phyloP scores from a whole-genome alignment of 2,329 filamentous ascomycete species.

The Monosporascus sp. region DNA sequence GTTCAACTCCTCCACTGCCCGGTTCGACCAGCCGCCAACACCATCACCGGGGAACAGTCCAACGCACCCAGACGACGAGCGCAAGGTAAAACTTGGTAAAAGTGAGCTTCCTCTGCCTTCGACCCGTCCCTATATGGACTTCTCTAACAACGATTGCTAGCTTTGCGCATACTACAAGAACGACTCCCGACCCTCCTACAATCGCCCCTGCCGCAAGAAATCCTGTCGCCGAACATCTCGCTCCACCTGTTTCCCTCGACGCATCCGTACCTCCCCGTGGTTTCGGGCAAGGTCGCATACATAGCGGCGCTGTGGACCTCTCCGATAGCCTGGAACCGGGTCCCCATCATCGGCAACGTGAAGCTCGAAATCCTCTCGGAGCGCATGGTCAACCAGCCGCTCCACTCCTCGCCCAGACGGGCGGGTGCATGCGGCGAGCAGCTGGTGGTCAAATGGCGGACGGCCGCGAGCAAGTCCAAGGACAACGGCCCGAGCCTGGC shows the following conservation, averaged over 20 bases:
- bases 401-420: slow-evolving; percentile 41
- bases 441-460: slow-evolving; percentile 87
- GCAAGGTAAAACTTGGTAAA: slow-evolving; percentile 58
- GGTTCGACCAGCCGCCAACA: slow-evolving; percentile 16
- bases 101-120: slow-evolving; percentile 37
- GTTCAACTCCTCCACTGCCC: slow-evolving; percentile 37
- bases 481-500: slow-evolving; percentile 22
- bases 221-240: slow-evolving; percentile 70
- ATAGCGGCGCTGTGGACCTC: slow-evolving; percentile 93
- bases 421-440: slow-evolving; percentile 65
- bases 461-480: slow-evolving; percentile 45
- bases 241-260: slow-evolving; percentile 69
- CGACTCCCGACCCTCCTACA: slow-evolving; percentile 63
- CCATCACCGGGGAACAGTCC: slow-evolving; percentile 6
- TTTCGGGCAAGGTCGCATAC: slow-evolving; percentile 85
- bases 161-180: slow-evolving; percentile 60
- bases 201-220: slow-evolving; percentile 63
- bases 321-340: slow-evolving; percentile 88
- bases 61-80: slow-evolving; percentile 43
- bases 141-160: slow-evolving; percentile 31
- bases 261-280: slow-evolving; percentile 84
- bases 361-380: slow-evolving; percentile 82
- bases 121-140: not conserved
- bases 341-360: slow-evolving; percentile 88
- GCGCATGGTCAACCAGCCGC: slow-evolving; percentile 66